These are phyloP conservation scores for Selenicereus undatus DNA, from an alignment of 148 eudicot genomes.

Conservation along the genomic window DNA sequence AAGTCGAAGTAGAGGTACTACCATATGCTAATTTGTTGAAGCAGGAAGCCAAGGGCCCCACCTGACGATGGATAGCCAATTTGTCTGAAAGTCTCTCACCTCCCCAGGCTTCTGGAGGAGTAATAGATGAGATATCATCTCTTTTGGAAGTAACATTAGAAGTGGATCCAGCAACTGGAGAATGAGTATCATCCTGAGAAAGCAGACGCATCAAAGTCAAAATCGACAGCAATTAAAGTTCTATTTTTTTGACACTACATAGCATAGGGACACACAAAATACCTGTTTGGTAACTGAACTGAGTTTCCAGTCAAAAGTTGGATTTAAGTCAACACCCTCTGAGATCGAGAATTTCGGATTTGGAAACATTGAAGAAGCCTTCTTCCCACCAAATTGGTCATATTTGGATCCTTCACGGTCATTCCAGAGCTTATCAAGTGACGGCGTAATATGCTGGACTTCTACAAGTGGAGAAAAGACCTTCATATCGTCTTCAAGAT, in stretches of 20 bases:
- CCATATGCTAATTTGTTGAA: slow-evolving; percentile 48
- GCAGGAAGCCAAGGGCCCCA: slow-evolving; percentile 53
- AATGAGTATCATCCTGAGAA: slow-evolving; percentile 59
- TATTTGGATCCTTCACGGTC: slow-evolving; percentile 45
- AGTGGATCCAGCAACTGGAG: slow-evolving; percentile 45
- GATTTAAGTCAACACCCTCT: slow-evolving; percentile 44
- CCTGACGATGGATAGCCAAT: slow-evolving; percentile 45
- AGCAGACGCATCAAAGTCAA: slow-evolving; percentile 2
- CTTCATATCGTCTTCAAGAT: slow-evolving; percentile 91
- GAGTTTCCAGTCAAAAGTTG: slow-evolving; percentile 76
- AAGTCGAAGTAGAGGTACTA: slow-evolving; percentile 36
- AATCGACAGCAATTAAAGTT: not conserved
- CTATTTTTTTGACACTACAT: not conserved
- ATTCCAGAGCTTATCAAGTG: slow-evolving; percentile 80
- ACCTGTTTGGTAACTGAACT: slow-evolving; percentile 58
- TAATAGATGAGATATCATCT: slow-evolving; percentile 61
- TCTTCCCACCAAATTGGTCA: slow-evolving; percentile 49
- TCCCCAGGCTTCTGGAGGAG: slow-evolving; percentile 98
- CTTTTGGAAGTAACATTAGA: slow-evolving; percentile 42
- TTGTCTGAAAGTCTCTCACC: slow-evolving; percentile 72
- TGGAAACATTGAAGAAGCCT: slow-evolving; percentile 49
- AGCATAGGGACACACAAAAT: not conserved
- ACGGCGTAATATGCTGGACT: slow-evolving; percentile 82
- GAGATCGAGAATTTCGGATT: slow-evolving; percentile 46
- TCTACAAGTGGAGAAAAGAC: slow-evolving; percentile 95